phyloP scores from a whole-genome alignment of 176 grass and related monocot genomes.

The Sorghum bicolor region Sorghum_bicolor_NCBIv3 NC_012879.2:57295001-57295500 shows the following conservation, averaged over 20 bases:
- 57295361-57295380: conserved; percentile 83
- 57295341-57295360: conserved; percentile 80
- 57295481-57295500: neutral
- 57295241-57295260: conserved; percentile 8
- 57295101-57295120: no score
- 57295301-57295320: conserved; percentile 35
- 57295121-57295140: neutral
- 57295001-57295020: neutral
- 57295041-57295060: conserved; percentile 17
- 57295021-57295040: neutral
- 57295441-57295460: neutral
- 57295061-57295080: conserved; percentile 27
- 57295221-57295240: neutral
- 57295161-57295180: neutral
- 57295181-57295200: neutral
- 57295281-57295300: conserved; percentile 13
- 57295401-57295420: neutral
- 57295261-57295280: neutral
- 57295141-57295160: neutral
- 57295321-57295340: conserved; percentile 40
- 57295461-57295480: neutral
- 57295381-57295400: conserved; percentile 88
- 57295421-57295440: neutral
- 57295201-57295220: neutral
- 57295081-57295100: no score